phyloP scores from a whole-genome alignment of 2,329 filamentous ascomycete genomes.

The Aspergillus costaricaensis region DNA sequence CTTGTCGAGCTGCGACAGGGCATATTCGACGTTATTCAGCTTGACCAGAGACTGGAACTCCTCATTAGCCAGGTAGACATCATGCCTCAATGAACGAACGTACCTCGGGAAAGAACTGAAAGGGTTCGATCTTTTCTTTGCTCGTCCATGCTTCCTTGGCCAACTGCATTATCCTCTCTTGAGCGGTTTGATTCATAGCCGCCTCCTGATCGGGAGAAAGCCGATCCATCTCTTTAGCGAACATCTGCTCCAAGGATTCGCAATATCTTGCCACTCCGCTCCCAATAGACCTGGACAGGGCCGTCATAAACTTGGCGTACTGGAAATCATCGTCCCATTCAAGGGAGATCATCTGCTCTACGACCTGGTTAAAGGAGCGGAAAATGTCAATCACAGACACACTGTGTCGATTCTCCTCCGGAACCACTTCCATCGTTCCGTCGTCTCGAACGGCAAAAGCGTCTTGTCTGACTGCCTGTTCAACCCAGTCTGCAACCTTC shows the following conservation, averaged over 20 bases:
- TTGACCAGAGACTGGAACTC: constrained; percentile 84
- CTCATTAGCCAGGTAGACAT: constrained; percentile 11
- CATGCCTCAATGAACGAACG: constrained; percentile 30
- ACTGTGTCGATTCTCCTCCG: constrained; percentile 85
- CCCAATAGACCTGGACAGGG: constrained; percentile 80
- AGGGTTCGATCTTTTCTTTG: constrained; percentile 92
- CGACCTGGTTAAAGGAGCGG: constrained; percentile 86
- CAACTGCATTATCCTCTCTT: constrained; percentile 90
- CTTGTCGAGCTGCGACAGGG: constrained; percentile 86
- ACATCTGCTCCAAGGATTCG: constrained; percentile 82
- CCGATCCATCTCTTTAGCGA: constrained; percentile 89
- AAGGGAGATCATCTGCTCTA: constrained; percentile 81
- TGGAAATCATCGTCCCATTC: constrained; percentile 93
- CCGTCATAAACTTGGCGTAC: constrained; percentile 96
- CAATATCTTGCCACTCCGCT: constrained; percentile 85
- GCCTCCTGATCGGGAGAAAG: constrained; percentile 84
- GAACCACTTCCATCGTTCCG: constrained; percentile 62
- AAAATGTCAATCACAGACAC: constrained; percentile 93
- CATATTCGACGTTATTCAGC: constrained; percentile 95
- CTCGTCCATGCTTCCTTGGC: constrained; percentile 91
- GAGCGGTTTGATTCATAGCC: constrained; percentile 73
- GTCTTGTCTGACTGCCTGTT: constrained; percentile 88
- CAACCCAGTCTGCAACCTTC: constrained; percentile 80
- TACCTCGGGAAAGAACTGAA: constrained; percentile 93
- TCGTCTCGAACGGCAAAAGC: constrained; percentile 74